Evolutionary conservation across 2,329 filamentous ascomycete genomes (phyloP), one percentile per base, ranked within the genome.

Genomic region (Verticillium longisporum): DNA sequence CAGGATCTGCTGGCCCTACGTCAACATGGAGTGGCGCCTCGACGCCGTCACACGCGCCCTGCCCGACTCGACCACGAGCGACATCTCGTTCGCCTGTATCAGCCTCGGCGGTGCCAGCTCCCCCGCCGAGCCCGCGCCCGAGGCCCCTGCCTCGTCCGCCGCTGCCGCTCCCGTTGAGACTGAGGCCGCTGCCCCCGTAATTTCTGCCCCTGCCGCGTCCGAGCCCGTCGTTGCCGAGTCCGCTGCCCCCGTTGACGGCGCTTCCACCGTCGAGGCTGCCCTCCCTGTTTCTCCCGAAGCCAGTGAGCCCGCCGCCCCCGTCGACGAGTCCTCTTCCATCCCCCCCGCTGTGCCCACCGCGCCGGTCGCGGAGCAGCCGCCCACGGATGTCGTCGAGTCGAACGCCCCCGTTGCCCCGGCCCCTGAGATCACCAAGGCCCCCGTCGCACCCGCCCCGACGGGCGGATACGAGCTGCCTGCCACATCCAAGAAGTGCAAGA

Each of bases 41-140:
- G 62, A 65, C 33, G 58, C 66, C 56, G 81, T 72, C 81, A 81
- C 0, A 79, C 70, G 76, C 11, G 75, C 74, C 15, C 68, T 75
- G 5, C 71, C 75, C 32, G 69, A 78, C 66, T 69, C 69, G 3
- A 75, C 75, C 1, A 74, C 71, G 26, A 79, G 90, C 68, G 85
- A 86, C 63, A 97, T 97, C 73, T 84, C 86, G 1, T 93, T 93
- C 0, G 76, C 81, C 1, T 80, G 78, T 1, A 84, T 96, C 60
- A 87, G 92, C 66, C 73, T 73, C 38, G 90, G 89, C 56, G 74
- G 75, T 32, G 69, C 70, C 0, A 75, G 96, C 10, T 94, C 91
- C 3, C 67, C 78, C 15, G 80, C 88, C 60, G 94, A 97, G 77
- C 81, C 79, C 50, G 77, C 82, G 70, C 78, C 41, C 76, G 69